A percentile compares a stretch with the other conserved stretches of the same genome.
Evolutionary conservation across 768 basidiomycete species (phyloP).

Genomic region (Lactarius sanguifluus): DNA sequence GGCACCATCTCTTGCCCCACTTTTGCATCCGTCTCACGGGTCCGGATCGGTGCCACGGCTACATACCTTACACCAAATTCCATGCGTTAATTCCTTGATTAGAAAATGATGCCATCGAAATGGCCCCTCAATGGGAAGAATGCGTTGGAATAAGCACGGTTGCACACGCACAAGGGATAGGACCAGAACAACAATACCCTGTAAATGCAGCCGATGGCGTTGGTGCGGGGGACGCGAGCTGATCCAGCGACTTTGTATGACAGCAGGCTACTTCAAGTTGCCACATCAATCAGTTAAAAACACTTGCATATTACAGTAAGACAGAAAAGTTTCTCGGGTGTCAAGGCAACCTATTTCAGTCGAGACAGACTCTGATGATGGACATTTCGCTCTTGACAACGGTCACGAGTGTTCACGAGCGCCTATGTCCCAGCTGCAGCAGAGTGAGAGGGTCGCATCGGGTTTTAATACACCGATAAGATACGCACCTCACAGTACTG

Average conservation of each 20-base stretch:
- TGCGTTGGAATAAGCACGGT: background rate
- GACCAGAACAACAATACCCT: background rate
- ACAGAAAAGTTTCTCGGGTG: background rate
- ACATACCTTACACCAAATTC: background rate
- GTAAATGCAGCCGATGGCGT: background rate
- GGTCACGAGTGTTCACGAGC: background rate
- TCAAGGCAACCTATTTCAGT: background rate
- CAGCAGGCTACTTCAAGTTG: background rate
- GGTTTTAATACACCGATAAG: too few species aligned
- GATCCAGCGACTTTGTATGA: background rate
- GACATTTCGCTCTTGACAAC: background rate
- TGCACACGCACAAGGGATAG: background rate
- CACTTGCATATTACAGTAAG: background rate
- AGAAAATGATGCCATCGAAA: background rate
- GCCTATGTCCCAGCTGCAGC: background rate
- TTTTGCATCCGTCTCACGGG: background rate
- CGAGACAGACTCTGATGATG: background rate
- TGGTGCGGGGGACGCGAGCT: background rate
- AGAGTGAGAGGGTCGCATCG: background rate
- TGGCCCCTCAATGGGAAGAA: background rate
- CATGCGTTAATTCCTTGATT: background rate
- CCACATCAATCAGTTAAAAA: background rate
- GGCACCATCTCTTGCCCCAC: too few species aligned
- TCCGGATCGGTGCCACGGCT: background rate
- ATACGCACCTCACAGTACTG: background rate